Conservation (phyloP, 140 eudicot genomes). For the Ambrosia hybrid region DNA sequence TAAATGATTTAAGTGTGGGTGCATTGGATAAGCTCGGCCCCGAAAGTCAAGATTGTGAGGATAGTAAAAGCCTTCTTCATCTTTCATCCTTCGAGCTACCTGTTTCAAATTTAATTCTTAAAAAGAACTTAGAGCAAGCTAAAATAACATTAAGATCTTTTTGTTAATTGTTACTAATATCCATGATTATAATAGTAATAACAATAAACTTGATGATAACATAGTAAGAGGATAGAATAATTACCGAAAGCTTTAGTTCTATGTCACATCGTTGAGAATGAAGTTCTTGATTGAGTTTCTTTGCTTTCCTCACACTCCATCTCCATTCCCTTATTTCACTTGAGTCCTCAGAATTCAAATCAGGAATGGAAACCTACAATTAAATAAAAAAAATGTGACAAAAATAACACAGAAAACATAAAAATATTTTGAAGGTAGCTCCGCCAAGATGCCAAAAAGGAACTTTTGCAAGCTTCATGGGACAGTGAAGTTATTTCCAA, state of each 20-base stretch:
- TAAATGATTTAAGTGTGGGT: slow-evolving; percentile 89
- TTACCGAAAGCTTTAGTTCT: slow-evolving; percentile 90
- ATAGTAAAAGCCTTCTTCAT: slow-evolving; percentile 93
- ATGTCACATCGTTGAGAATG: slow-evolving; percentile 90
- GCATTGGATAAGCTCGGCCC: slow-evolving; percentile 99
- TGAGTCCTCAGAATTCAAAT: slow-evolving; percentile 57
- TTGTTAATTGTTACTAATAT: background rate
- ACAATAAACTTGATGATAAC: background rate
- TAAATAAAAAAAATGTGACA: background rate
- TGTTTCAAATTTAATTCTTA: slow-evolving; percentile 31
- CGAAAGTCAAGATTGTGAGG: slow-evolving; percentile 97
- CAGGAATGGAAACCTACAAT: slow-evolving; percentile 71
- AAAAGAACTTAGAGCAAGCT: slow-evolving; percentile 17
- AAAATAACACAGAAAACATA: background rate
- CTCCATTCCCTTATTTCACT: slow-evolving; percentile 66
- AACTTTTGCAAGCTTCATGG: too few species aligned
- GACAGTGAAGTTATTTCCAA: too few species aligned
- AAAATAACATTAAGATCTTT: background rate
- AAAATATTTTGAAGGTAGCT: background rate
- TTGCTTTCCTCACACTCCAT: slow-evolving; percentile 78
- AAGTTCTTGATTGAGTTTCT: slow-evolving; percentile 78
- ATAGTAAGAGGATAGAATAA: background rate
- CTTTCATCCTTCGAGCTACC: slow-evolving; percentile 95
- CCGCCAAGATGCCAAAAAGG: too few species aligned
- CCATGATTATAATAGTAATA: background rate